Evolutionary conservation across 2,329 filamentous ascomycete genomes (phyloP).

Genomic region (Aspergillus sp.): DNA sequence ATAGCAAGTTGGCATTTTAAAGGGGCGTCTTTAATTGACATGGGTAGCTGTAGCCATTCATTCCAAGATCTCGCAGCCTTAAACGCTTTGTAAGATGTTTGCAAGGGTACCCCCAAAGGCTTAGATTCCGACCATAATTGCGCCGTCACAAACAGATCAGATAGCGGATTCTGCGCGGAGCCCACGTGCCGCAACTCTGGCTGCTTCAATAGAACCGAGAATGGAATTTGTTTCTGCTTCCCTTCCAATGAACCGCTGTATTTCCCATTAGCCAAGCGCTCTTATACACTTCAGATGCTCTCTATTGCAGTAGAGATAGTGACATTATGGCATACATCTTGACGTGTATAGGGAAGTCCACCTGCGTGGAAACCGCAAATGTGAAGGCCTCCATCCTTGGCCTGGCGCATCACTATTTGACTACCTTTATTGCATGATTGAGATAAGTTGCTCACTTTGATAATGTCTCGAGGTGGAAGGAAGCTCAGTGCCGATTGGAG

Average conservation of each 20-base stretch:
- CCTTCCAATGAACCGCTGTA: constrained; percentile 73
- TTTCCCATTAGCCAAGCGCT: constrained; percentile 5
- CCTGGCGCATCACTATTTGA: constrained; percentile 4
- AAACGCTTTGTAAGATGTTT: constrained; percentile 91
- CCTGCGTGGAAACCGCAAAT: constrained; percentile 83
- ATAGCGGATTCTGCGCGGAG: constrained; percentile 77
- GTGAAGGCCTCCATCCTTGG: constrained; percentile 85
- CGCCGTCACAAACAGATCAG: constrained; percentile 88
- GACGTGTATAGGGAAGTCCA: constrained; percentile 69
- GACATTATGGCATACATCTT: constrained; percentile 55
- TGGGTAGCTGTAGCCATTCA: constrained; percentile 89
- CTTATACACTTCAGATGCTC: neutral
- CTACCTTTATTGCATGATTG: constrained; percentile 14
- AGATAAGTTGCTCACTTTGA: neutral
- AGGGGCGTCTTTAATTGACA: constrained; percentile 80
- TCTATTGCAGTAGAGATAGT: neutral
- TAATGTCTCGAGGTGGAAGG: neutral
- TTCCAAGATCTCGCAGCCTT: constrained; percentile 77
- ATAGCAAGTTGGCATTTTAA: constrained; percentile 82
- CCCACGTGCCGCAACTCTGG: constrained; percentile 83
- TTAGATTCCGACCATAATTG: constrained; percentile 97
- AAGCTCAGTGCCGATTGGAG: constrained; percentile 9
- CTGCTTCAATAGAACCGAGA: constrained; percentile 74
- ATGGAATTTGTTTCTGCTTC: constrained; percentile 70
- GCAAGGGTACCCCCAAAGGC: constrained; percentile 83